Percentiles rank a stretch among this genome's conserved stretches.
phyloP scores from a whole-genome alignment of 768 basidiomycete species.

The Tricholoma sp. region DNA sequence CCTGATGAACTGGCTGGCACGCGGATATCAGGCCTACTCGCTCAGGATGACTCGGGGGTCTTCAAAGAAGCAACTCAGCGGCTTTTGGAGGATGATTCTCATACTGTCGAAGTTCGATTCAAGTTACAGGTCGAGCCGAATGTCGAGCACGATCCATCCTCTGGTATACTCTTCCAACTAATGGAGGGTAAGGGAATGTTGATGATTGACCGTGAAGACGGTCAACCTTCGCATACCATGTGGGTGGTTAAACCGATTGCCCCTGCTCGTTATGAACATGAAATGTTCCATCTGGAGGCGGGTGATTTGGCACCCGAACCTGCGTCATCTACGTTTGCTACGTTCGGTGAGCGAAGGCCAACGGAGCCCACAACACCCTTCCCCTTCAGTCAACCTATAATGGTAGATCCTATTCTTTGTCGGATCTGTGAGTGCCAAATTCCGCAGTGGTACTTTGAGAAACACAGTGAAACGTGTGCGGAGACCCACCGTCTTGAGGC shows the following conservation, averaged over 20 bases:
- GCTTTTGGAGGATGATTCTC: conserved; percentile 86
- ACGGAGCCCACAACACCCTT: conserved; percentile 61
- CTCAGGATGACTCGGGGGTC: conserved; percentile 72
- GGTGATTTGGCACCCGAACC: conserved; percentile 40
- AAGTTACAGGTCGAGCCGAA: conserved; percentile 72
- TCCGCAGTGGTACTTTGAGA: conserved; percentile 99
- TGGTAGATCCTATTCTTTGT: conserved; percentile 81
- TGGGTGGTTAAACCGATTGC: conserved; percentile 90
- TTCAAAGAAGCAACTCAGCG: conserved; percentile 85
- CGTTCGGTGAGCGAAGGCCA: conserved; percentile 27
- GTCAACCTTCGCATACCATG: conserved; percentile 92
- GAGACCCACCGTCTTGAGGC: conserved; percentile 96
- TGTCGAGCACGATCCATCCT: conserved; percentile 49
- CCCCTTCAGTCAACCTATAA: conserved; percentile 73
- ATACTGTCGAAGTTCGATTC: conserved; percentile 91
- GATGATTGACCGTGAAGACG: conserved; percentile 89
- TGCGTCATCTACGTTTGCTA: conserved; percentile 34
- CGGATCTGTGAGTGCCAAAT: conserved; percentile 97
- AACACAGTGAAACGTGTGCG: conserved; percentile 98
- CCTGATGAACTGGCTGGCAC: conserved; percentile 73
- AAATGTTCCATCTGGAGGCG: conserved; percentile 54
- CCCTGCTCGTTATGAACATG: conserved; percentile 62
- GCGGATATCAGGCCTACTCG: conserved; percentile 77
- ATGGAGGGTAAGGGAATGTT: conserved; percentile 99
- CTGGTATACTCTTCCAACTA: conserved; percentile 60